Evolutionary conservation across 129 eudicot genomes (phyloP).

Genomic region (Heracleum sosnowskyi): DNA sequence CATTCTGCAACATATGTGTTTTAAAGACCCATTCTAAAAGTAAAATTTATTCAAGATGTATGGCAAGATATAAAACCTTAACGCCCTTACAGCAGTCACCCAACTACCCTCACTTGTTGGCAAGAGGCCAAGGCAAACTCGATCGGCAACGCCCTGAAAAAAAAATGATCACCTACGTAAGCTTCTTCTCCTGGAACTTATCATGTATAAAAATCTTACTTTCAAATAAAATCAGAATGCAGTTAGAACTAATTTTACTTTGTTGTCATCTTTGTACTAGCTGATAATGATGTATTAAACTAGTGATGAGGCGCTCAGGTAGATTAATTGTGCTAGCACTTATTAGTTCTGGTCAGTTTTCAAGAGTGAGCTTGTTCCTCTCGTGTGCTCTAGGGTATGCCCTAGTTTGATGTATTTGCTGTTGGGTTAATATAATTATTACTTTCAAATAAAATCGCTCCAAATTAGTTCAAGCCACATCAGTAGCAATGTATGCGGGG

Average conservation of each 20-base stretch:
- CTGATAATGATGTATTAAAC: too few species aligned
- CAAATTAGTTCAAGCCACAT: not conserved
- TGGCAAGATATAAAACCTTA: slow-evolving; percentile 41
- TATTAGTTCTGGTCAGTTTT: too few species aligned
- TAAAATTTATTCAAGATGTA: not conserved
- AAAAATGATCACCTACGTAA: not conserved
- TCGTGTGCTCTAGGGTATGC: too few species aligned
- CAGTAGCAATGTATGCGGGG: not conserved
- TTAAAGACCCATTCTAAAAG: not conserved
- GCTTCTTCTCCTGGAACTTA: not conserved
- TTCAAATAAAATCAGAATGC: too few species aligned
- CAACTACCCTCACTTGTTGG: slow-evolving; percentile 97
- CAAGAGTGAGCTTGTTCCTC: too few species aligned
- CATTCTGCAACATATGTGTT: not conserved
- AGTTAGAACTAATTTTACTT: too few species aligned
- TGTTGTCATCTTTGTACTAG: too few species aligned
- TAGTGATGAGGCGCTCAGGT: too few species aligned
- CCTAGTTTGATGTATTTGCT: too few species aligned
- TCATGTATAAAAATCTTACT: not conserved
- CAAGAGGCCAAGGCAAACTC: slow-evolving; percentile 90
- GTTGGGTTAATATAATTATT: too few species aligned
- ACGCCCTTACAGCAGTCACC: slow-evolving; percentile 81
- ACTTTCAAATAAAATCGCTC: not conserved
- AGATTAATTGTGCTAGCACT: too few species aligned
- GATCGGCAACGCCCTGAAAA: slow-evolving; percentile 82